These are phyloP conservation scores for Pseudogymnoascus sp. DNA, from an alignment of 2,329 filamentous ascomycete species.

Conservation along the genomic window DNA sequence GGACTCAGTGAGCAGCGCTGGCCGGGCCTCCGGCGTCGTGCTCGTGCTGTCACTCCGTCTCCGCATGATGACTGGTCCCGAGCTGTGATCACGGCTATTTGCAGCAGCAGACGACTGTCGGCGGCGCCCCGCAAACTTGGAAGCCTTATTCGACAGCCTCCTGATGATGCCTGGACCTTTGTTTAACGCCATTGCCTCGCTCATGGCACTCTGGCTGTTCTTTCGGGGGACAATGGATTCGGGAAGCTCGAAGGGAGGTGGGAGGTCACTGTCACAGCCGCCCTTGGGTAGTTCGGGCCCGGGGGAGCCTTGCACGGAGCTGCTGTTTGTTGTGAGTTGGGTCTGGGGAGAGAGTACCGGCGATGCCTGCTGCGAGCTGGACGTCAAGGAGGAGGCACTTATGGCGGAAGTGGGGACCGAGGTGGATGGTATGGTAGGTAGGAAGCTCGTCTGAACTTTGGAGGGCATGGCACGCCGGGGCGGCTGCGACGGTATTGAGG, in stretches of 20 bases:
- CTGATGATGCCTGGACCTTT: slow-evolving; percentile 68
- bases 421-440: slow-evolving; percentile 25
- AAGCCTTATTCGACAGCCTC: slow-evolving; percentile 73
- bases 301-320: slow-evolving; percentile 57
- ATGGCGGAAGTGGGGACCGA: slow-evolving; percentile 45
- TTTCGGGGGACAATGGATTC: slow-evolving; percentile 58
- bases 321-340: slow-evolving; percentile 46
- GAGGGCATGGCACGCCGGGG: slow-evolving; percentile 21
- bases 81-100: slow-evolving; percentile 75
- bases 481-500: slow-evolving; percentile 15
- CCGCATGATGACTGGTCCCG: slow-evolving; percentile 80
- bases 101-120: slow-evolving; percentile 71
- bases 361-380: slow-evolving; percentile 48
- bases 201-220: slow-evolving; percentile 56
- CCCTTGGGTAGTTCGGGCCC: slow-evolving; percentile 34
- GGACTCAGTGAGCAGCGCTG: slow-evolving; percentile 41
- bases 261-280: slow-evolving; percentile 44
- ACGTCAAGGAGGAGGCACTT: slow-evolving; percentile 47
- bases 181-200: slow-evolving; percentile 49
- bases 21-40: slow-evolving; percentile 46
- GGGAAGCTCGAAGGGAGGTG: slow-evolving; percentile 60
- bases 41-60: slow-evolving; percentile 85
- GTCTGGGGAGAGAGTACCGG: slow-evolving; percentile 50
- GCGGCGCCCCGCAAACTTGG: slow-evolving; percentile 58
- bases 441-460: slow-evolving; percentile 27